A percentile compares a stretch with the other conserved stretches of the same genome.
phyloP scores from a whole-genome alignment of 2,329 filamentous ascomycete species.

The Pestalotiopsis sp. region DNA sequence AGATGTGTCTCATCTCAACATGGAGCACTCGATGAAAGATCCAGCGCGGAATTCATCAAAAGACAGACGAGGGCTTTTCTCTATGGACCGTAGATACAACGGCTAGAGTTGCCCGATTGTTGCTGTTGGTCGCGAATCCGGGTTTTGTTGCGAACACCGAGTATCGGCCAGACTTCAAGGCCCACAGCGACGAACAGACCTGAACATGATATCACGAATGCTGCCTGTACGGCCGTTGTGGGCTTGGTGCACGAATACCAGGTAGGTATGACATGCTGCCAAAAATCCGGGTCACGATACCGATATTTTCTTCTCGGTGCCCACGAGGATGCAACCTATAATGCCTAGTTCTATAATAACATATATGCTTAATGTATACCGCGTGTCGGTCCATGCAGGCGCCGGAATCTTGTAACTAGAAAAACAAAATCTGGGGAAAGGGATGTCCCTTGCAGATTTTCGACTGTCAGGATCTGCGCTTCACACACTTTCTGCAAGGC shows the following conservation, averaged over 20 bases:
- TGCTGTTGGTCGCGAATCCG: background rate
- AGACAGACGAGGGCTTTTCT: no score
- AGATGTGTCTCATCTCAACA: no score
- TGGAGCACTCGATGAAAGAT: no score
- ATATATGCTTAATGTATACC: slow-evolving; percentile 1
- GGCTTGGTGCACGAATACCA: background rate
- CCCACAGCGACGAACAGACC: background rate
- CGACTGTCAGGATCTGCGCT: background rate
- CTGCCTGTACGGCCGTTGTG: background rate
- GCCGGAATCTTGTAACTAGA: background rate
- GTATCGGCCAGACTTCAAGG: background rate
- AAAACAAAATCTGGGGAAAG: slow-evolving; percentile 7
- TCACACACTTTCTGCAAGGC: background rate
- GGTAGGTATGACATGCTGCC: background rate
- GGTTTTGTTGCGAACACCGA: background rate
- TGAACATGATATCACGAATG: background rate
- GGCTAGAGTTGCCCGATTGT: background rate
- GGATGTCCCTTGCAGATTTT: slow-evolving; percentile 8
- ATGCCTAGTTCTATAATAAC: background rate
- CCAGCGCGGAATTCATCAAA: no score
- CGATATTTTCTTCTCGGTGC: background rate
- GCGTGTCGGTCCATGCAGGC: slow-evolving; percentile 4
- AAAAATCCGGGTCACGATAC: background rate
- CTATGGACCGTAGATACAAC: background rate
- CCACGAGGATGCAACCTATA: background rate